Percentiles rank a stretch among this genome's conserved stretches.
phyloP scores from a whole-genome alignment of 495 filamentous ascomycete species.

The Friedmanniomyces simplex region DNA sequence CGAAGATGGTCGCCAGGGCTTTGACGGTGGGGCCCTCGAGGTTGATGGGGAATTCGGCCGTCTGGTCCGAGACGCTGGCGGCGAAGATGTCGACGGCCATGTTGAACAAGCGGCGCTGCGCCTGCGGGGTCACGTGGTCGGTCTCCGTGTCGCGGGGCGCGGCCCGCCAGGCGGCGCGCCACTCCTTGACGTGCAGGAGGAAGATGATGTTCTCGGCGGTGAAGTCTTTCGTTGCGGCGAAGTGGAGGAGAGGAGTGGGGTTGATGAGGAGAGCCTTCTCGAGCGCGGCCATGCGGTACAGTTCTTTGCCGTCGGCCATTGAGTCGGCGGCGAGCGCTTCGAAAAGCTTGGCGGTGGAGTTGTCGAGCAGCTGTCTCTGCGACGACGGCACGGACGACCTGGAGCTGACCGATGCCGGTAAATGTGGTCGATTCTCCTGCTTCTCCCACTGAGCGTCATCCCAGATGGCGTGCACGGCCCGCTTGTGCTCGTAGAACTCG shows the following conservation, averaged over 20 bases:
- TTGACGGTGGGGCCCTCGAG: slow-evolving; percentile 26
- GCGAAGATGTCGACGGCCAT: slow-evolving; percentile 29
- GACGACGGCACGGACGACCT: background rate
- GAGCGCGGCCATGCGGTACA: slow-evolving; percentile 26
- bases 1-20: slow-evolving; percentile 20
- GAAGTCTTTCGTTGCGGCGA: slow-evolving; percentile 26
- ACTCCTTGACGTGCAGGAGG: slow-evolving; percentile 29
- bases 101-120: slow-evolving; percentile 22
- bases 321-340: background rate
- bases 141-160: background rate
- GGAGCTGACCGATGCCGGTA: background rate
- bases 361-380: background rate
- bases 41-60: slow-evolving; percentile 29
- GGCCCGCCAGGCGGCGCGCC: slow-evolving; percentile 23
- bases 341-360: background rate
- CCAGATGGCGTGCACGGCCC: background rate
- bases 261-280: slow-evolving; percentile 24
- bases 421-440: background rate
- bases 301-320: slow-evolving; percentile 6
- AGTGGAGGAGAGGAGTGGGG: slow-evolving; percentile 27
- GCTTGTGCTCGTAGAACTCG: slow-evolving; percentile 18
- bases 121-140: slow-evolving; percentile 12
- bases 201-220: slow-evolving; percentile 33
- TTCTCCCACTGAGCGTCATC: background rate
- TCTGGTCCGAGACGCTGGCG: slow-evolving; percentile 25